Evolutionary conservation across 106 monocot genomes (phyloP), one percentile per base, ranked within the genome.

Genomic region (Dendrobium nobile): DNA sequence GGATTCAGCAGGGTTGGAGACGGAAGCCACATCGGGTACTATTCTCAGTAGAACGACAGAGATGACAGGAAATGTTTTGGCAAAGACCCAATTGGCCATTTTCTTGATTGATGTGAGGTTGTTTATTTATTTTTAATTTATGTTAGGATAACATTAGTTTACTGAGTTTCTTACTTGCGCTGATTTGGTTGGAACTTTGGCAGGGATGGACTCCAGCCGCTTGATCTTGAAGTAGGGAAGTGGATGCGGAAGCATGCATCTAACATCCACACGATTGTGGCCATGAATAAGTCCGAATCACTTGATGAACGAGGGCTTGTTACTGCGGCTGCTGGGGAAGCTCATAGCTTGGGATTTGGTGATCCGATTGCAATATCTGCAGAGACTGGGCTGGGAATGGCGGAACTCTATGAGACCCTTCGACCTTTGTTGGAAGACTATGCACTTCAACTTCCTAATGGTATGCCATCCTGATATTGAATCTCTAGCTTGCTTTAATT

Each of bases 91-190:
- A 51, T 87, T 95, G 31, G 93, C 93, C 31, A 86, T 99, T 78
- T 93, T 99, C 84, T 81, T 99, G 82, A 92, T 99, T n/a, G 95
- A 99, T 85, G 93, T 99, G 67, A 93, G 98, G 98, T 99, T 77
- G 41, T 81, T 78, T 85, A 20, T 33, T 55, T 22, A 7, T 5
- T 79, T 75, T 51, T 13, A 3, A 16, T 72, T 81, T 17, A 45
- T 59, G 9, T 26, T 68, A 13, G 13, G 68, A 31, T 31, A 9
- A 20, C 68, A 17, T 31, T 68, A 68, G 28, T 33, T 41, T 54
- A 22, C 24, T 40, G 68, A 28, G 8, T 17, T 83, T 41, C 26
- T 58, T 28, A 27, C 42, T 73, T 75, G 27, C 15, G 44, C 4
- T 17, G 20, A 27, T 13, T 28, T 28, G 41, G 20, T 75, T 67